Base-by-base conservation (phyloP, 306 rosid genomes). In the Herpetospermum pedunculosum region DNA sequence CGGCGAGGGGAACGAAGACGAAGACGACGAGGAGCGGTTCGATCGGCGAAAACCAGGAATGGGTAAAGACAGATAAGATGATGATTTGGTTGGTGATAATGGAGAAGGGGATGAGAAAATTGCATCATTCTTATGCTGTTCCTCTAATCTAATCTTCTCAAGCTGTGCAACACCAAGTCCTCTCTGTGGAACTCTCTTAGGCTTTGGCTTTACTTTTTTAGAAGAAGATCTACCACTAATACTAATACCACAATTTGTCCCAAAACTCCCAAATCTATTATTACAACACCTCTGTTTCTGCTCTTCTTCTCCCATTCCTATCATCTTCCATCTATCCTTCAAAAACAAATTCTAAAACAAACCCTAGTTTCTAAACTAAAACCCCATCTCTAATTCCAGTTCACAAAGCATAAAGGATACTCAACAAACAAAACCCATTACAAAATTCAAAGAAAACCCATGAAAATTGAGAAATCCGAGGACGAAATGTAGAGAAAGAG, bases 161-260 rank as follows among this genome's bases (percentile, higher is more conserved):
- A 94, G 96, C 82, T 89, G 94, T 12, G 97, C 96, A 68, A 94
- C 97, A 23, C 98, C 98, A 35, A 91, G 88, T 48, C 98, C 98
- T 87, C 98, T 88, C 38, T 94, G 96, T 21, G 98, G 96, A 1
- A 80, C 80, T 83, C 81, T 94, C 52, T 80, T 92, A 59, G 81
- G 88, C 74, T 86, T 93, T 15, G 73, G 54, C 54, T 69, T 69
- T 2, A 80, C 63, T 75, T 79, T 90, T 28, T 81, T 90, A 25
- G 84, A 78, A 75, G 96, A 84, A 75, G 91, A 84, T 83, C 83
- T 84, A 52, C 79, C 72, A 50, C 41, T 29, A 21, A 38, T 23
- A 50, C 41, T 29, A 21, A 38, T 23, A 38, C 73, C 70, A 12
- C 76, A 75, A 37, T 40, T 35, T 32, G 84, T 34, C 59, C 58